phyloP scores from a whole-genome alignment of 768 basidiomycete genomes.

The Strobilomyces confusus region DNA sequence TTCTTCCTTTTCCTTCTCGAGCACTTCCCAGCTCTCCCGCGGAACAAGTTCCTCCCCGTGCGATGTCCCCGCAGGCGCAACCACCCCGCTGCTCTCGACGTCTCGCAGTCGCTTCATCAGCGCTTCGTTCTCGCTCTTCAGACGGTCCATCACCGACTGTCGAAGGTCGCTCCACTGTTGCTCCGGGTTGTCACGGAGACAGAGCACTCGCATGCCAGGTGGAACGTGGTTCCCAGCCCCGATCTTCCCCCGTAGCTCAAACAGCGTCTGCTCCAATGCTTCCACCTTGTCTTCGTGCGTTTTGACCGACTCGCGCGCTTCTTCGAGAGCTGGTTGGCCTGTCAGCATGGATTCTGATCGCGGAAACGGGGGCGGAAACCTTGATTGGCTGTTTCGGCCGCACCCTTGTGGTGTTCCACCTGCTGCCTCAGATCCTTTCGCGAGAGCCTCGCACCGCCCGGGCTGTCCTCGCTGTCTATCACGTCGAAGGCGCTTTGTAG shows the following conservation, averaged over 20 bases:
- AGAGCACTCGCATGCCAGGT: slow-evolving; percentile 63
- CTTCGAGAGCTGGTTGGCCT: slow-evolving; percentile 39
- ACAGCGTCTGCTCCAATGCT: slow-evolving; percentile 70
- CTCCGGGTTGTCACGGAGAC: slow-evolving; percentile 77
- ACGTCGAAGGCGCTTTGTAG: slow-evolving; percentile 49
- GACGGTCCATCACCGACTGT: slow-evolving; percentile 66
- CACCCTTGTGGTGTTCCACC: slow-evolving; percentile 36
- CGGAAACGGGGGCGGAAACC: slow-evolving; percentile 28
- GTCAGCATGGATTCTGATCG: neutral
- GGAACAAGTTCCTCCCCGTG: slow-evolving; percentile 50
- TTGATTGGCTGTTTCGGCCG: slow-evolving; percentile 36
- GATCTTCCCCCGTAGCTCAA: slow-evolving; percentile 73
- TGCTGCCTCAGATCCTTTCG: slow-evolving; percentile 40
- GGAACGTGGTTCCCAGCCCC: slow-evolving; percentile 74
- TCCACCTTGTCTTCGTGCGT: slow-evolving; percentile 55
- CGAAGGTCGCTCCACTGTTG: slow-evolving; percentile 75
- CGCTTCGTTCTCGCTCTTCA: slow-evolving; percentile 82
- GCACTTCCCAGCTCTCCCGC: slow-evolving; percentile 72
- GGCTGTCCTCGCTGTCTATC: slow-evolving; percentile 35
- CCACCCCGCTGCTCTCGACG: slow-evolving; percentile 44
- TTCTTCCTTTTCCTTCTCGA: slow-evolving; percentile 64
- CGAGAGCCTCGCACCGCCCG: slow-evolving; percentile 19
- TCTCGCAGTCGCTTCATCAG: slow-evolving; percentile 63
- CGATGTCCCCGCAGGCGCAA: slow-evolving; percentile 16
- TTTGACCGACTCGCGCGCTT: slow-evolving; percentile 33